Percentiles rank a stretch among this genome's conserved stretches.
These are phyloP conservation scores for Penicillium sp. DNA, from an alignment of 2,329 filamentous ascomycete genomes.

Conservation along the genomic window DNA sequence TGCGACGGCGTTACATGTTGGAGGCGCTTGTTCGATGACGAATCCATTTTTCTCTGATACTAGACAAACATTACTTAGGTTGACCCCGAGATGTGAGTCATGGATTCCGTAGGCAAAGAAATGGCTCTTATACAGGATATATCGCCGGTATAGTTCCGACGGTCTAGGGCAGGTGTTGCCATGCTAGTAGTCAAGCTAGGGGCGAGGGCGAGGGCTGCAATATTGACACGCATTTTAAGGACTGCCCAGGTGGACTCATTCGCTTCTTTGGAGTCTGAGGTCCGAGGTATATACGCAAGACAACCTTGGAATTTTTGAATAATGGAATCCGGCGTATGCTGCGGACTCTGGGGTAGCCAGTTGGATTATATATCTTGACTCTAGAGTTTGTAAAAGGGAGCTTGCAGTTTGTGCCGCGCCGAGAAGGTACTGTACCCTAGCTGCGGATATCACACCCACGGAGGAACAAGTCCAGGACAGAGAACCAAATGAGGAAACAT, in stretches of 20 bases:
- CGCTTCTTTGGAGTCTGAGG: background rate
- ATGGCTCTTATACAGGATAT: slow-evolving; percentile 1
- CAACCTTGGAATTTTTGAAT: background rate
- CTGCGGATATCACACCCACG: background rate
- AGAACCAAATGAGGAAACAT: background rate
- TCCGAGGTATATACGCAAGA: background rate
- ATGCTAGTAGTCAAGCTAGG: slow-evolving; percentile 3
- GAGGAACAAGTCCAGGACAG: background rate
- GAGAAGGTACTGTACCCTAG: background rate
- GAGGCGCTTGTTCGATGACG: slow-evolving; percentile 14
- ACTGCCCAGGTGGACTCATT: background rate
- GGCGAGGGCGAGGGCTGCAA: slow-evolving; percentile 5
- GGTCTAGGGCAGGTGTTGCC: background rate
- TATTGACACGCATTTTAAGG: slow-evolving; percentile 14
- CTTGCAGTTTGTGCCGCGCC: background rate
- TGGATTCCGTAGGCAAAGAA: background rate
- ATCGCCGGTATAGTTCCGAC: background rate
- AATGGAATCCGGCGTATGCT: background rate
- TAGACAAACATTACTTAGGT: background rate
- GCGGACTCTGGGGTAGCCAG: background rate
- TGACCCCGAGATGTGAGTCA: background rate
- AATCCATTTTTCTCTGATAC: slow-evolving; percentile 15
- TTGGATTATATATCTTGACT: background rate
- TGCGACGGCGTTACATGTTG: slow-evolving; percentile 17
- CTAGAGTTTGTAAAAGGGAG: background rate